Percentiles rank a stretch among this genome's conserved stretches.
Conservation (phyloP, 768 basidiomycete genomes). For the Tephrocybe sp. region DNA sequence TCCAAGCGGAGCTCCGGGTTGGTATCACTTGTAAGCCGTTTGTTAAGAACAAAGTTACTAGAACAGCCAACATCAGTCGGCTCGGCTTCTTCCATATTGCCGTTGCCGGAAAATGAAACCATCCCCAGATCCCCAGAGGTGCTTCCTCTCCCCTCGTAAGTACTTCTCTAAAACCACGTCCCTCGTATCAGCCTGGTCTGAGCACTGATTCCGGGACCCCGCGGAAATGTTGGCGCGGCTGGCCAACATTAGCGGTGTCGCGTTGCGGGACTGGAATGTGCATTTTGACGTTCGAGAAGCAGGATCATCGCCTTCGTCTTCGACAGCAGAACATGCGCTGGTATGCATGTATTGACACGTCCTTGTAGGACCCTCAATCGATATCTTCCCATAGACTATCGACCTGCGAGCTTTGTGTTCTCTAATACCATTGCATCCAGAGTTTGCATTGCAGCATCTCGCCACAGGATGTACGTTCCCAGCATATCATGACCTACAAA, state of each 20-base stretch:
- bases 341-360: constrained; percentile 17
- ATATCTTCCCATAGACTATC: constrained; percentile 20
- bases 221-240: constrained; percentile 26
- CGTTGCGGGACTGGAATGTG: constrained; percentile 25
- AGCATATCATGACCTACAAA: constrained; percentile 33
- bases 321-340: constrained; percentile 19
- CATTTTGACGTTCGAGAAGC: constrained; percentile 17
- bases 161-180: background rate
- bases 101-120: background rate
- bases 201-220: background rate
- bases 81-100: background rate
- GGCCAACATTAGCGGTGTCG: constrained; percentile 11
- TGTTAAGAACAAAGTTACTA: no score
- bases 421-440: constrained; percentile 22
- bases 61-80: background rate
- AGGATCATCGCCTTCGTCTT: constrained; percentile 8
- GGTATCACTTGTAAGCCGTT: no score
- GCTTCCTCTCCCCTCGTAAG: no score
- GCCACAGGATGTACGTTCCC: constrained; percentile 32
- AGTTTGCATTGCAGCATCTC: constrained; percentile 27
- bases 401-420: constrained; percentile 27
- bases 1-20: no score
- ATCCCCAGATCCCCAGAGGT: no score
- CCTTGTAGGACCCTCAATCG: background rate
- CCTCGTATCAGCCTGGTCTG: background rate